Conservation (phyloP, 805 yeast species). For the Starmera quercuum region DNA sequence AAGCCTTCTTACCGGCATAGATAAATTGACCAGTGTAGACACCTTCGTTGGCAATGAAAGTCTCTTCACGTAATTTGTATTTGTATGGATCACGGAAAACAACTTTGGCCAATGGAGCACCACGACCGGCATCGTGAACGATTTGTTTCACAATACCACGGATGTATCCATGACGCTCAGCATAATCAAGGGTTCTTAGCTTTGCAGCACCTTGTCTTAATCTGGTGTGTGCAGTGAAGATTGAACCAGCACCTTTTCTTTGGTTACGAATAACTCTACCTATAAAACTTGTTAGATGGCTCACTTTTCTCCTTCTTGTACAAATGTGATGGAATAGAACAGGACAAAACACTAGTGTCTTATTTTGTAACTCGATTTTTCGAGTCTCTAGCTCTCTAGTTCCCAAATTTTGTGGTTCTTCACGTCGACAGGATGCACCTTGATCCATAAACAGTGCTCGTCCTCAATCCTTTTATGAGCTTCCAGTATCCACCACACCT, state of each 20-base stretch:
- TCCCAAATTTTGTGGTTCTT: too few species aligned
- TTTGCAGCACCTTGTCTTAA: conserved; percentile 99
- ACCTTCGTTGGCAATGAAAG: conserved; percentile 99
- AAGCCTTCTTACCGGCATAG: conserved; percentile 98
- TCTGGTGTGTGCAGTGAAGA: conserved; percentile 99
- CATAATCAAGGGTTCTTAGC: conserved; percentile 97
- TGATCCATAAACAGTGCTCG: too few species aligned
- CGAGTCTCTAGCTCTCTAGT: too few species aligned
- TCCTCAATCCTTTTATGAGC: too few species aligned
- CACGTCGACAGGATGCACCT: too few species aligned
- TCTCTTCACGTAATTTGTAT: conserved; percentile 96
- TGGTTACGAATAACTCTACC: conserved; percentile 99
- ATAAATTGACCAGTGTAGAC: conserved; percentile 99
- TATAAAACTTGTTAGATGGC: conserved; percentile 19
- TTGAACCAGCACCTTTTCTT: conserved; percentile 99
- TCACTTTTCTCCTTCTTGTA: conserved; percentile 7
- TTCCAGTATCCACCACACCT: too few species aligned
- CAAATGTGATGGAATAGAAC: neutral
- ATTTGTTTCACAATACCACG: conserved; percentile 99
- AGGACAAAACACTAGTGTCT: too few species aligned
- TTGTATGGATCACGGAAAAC: conserved; percentile 99
- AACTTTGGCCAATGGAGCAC: conserved; percentile 99
- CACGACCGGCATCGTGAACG: conserved; percentile 99
- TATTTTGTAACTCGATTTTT: too few species aligned
- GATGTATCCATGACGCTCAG: conserved; percentile 99